Evolutionary conservation across 495 filamentous ascomycete species (phyloP), one percentile per base, ranked within the genome.

Genomic region (Chaetomium fimeti): DNA sequence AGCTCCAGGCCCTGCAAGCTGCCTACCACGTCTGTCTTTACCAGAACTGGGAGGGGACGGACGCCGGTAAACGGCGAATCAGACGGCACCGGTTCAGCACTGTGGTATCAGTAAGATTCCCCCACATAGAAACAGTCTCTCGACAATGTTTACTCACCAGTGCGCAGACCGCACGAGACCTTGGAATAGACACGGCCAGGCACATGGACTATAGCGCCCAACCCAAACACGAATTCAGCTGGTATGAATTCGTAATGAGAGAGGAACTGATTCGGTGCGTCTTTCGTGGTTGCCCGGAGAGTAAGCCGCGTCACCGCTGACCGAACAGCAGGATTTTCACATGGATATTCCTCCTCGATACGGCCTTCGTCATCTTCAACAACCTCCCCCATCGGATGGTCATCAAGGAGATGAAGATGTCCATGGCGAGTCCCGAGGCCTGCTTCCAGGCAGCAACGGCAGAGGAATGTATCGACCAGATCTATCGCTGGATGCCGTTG

Each of bases 281-380:
- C 20, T 1, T 55, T 32, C 32, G 2, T 7, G 13, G 27, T 32
- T 20, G 15, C 15, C 2, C 27, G 20, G 8, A 32, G 9, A 0
- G 5, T 29, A 2, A 7, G 5, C 16, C 32, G 8, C 1, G 15
- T 16, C 4, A 5, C 20, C 13, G 29, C 55, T 57, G 22, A 57
- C 20, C 3, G n/a, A 7, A 24, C 2, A 5, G n/a, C 53, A 72
- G 70, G 0, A 59, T 57, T 15, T 72, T 71, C 28, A 49, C 59
- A 5, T 74, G 72, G 70, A 67, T 72, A 11, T 74, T 74, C 28
- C 60, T 74, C 9, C 45, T 74, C 27, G 72, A 74, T 49, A 67
- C 72, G 1, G 72, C 70, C 15, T 74, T 74, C 58, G 72, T 74
- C 58, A 74, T 74, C 43, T 74, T 74, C 64, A 74, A 74, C 53